phyloP scores from a whole-genome alignment of 2,329 filamentous ascomycete genomes.

The Canariomyces notabilis region DNA sequence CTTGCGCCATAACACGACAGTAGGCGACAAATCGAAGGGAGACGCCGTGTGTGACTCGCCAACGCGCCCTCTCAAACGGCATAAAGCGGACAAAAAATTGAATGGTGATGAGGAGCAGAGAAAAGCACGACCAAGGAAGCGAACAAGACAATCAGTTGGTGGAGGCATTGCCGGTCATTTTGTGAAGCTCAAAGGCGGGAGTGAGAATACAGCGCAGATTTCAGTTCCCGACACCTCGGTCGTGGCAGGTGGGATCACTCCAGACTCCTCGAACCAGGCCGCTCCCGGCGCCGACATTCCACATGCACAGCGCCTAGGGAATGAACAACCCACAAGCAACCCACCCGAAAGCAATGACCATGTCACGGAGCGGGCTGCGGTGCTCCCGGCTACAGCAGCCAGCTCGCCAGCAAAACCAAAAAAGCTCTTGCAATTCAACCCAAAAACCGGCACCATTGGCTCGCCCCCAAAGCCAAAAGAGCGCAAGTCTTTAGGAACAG shows the following conservation, averaged over 20 bases:
- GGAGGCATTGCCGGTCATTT: conserved; percentile 27
- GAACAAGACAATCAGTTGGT: conserved; percentile 14
- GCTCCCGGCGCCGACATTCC: neutral
- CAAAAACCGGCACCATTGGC: conserved; percentile 57
- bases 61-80: conserved; percentile 21
- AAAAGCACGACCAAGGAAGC: conserved; percentile 25
- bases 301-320: neutral
- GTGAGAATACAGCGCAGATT: conserved; percentile 8
- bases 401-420: conserved; percentile 32
- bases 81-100: conserved; percentile 23
- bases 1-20: conserved; percentile 1
- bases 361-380: neutral
- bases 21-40: conserved; percentile 6
- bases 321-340: neutral
- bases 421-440: conserved; percentile 53
- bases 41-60: conserved; percentile 10
- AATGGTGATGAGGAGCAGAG: conserved; percentile 19
- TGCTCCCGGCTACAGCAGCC: neutral
- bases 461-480: conserved; percentile 54
- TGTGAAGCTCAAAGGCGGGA: conserved; percentile 13
- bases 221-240: neutral
- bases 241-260: neutral
- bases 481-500: conserved; percentile 16
- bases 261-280: neutral
- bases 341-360: neutral